Conservation (phyloP, 768 basidiomycete genomes). For the Russula emetica region DNA sequence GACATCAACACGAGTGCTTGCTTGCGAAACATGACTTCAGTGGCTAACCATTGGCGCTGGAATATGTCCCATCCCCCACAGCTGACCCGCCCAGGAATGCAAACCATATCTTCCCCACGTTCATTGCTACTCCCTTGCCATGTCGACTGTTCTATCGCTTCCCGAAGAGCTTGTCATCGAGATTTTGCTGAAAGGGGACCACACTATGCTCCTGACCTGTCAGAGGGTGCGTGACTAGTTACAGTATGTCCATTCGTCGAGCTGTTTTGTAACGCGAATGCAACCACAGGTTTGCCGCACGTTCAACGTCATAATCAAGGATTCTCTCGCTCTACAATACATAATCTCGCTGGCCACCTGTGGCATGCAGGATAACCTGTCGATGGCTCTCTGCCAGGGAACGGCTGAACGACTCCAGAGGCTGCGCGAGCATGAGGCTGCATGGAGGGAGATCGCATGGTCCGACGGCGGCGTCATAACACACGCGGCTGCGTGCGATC, state of each 20-base stretch:
- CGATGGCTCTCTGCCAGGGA: background rate
- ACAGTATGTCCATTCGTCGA: background rate
- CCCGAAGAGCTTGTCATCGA: constrained; percentile 21
- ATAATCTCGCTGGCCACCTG: constrained; percentile 15
- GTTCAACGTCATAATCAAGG: constrained; percentile 12
- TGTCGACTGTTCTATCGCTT: constrained; percentile 19
- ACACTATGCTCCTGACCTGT: constrained; percentile 13
- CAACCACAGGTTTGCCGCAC: constrained; percentile 14
- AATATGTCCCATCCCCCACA: background rate
- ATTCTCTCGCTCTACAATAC: constrained; percentile 17
- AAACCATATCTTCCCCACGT: background rate
- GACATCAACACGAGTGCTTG: too few species aligned
- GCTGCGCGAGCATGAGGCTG: constrained; percentile 19
- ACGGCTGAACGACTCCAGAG: constrained; percentile 12
- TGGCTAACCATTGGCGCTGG: background rate
- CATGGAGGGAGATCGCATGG: constrained; percentile 22
- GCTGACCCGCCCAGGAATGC: constrained; percentile 4
- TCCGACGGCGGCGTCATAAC: constrained; percentile 14
- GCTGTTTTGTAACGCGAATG: background rate
- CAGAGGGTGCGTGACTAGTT: constrained; percentile 3
- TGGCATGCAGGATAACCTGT: constrained; percentile 18
- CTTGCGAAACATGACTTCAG: background rate
- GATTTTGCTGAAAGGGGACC: constrained; percentile 13
- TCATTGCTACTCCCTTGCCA: background rate
- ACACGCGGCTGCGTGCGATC: background rate